Percentiles rank a stretch among this genome's conserved stretches.
phyloP scores from a whole-genome alignment of 164 flowering plant genomes.

The Platanus orientalis region DNA sequence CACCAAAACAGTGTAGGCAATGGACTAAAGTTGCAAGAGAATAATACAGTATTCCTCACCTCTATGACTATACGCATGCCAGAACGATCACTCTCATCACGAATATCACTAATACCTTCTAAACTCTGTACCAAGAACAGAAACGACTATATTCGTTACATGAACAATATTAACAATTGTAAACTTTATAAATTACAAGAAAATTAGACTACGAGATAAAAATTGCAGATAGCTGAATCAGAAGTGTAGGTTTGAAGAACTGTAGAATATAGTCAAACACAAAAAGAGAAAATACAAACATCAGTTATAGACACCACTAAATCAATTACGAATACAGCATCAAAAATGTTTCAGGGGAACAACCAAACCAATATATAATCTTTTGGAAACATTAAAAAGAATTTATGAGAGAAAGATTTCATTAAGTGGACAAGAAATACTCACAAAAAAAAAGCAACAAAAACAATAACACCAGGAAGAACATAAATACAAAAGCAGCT shows the following conservation, averaged over 20 bases:
- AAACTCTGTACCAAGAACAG: slow-evolving; percentile 40
- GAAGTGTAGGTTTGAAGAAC: neutral
- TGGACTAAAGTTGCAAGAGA: too few species aligned
- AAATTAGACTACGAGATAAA: neutral
- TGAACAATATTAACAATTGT: neutral
- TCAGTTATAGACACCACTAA: too few species aligned
- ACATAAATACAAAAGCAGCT: too few species aligned
- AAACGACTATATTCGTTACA: neutral
- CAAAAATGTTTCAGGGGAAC: too few species aligned
- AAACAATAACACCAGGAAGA: too few species aligned
- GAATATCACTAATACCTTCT: slow-evolving; percentile 94
- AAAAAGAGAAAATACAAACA: neutral
- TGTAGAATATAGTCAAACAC: neutral
- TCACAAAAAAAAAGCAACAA: too few species aligned
- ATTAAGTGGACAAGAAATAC: too few species aligned
- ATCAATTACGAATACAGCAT: too few species aligned
- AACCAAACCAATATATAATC: too few species aligned
- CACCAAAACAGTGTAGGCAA: neutral
- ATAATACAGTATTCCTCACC: slow-evolving; percentile 29
- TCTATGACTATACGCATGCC: slow-evolving; percentile 98
- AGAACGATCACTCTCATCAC: slow-evolving; percentile 98
- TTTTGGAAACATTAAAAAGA: too few species aligned
- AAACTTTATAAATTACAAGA: neutral
- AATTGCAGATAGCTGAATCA: neutral
- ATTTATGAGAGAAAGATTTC: too few species aligned